Evolutionary conservation across 2,329 filamentous ascomycete genomes (phyloP), one percentile per base, ranked within the genome.

Genomic region (Fusarium sp.): DNA sequence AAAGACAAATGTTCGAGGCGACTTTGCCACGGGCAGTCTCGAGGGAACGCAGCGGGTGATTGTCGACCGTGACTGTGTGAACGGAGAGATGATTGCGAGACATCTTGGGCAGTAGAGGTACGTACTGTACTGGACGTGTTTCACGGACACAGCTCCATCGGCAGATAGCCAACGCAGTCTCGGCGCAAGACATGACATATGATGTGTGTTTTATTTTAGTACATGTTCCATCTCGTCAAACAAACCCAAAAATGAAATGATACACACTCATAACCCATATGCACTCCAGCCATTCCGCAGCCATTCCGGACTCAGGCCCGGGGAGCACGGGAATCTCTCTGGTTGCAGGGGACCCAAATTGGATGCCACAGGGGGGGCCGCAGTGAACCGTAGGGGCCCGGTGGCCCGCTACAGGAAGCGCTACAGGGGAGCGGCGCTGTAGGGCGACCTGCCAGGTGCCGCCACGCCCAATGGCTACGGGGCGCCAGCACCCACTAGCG

Each of bases 21-120:
- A 57, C 11, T 33, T 66, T 43, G 63, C 67, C 67, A 65, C 67
- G 43, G 37, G 35, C 37, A 68, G 33, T 30, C 37, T 62, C 47
- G 32, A 57, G 59, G 59, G 64, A 66, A 57, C 47, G 73, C 25
- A 52, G 43, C 57, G 43, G 37, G 33, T 45, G 25, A 56, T 45
- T 50, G 15, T 43, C 30, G n/a, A 43, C 60, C 35, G 47, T 62
- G 37, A 37, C 43, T 52, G 33, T 52, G 22, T 45, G 58, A 64
- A 25, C 50, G 63, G 61, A 74, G 52, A 72, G 71, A 74, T 72
- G 47, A 69, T 27, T 64, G 32, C 71, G 61, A 74, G 71, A 75
- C 72, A 74, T n/a, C 22, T 17, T 25, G 52, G 38, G 43, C 64
- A 58, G 50, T 27, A 56, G 63, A 68, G 60, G 68, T 9, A 50